Evolutionary conservation across 164 flowering plant species (phyloP).

Genomic region (Piper longum): DNA sequence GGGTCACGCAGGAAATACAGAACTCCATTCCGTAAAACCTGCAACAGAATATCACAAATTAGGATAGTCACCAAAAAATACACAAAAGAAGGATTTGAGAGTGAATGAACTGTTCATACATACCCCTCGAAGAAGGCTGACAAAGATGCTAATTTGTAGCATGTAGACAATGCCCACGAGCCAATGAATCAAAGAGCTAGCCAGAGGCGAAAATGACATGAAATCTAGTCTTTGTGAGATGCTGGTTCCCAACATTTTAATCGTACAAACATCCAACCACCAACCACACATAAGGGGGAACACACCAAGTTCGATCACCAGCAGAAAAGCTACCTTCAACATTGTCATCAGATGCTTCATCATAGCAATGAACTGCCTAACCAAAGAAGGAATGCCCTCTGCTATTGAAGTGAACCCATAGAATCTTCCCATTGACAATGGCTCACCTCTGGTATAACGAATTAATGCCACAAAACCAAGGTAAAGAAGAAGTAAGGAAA

Average conservation of each 20-base stretch:
- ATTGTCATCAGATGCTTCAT: slow-evolving; percentile 96
- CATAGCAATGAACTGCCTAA: slow-evolving; percentile 84
- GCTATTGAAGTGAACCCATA: slow-evolving; percentile 76
- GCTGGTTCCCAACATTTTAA: slow-evolving; percentile 87
- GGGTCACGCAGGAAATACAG: slow-evolving; percentile 95
- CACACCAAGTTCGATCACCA: slow-evolving; percentile 96
- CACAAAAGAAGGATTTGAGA: background rate
- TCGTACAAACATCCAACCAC: slow-evolving; percentile 98
- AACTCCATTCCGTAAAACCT: slow-evolving; percentile 94
- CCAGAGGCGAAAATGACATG: slow-evolving; percentile 76
- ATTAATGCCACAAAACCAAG: slow-evolving; percentile 68
- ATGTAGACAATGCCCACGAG: slow-evolving; percentile 91
- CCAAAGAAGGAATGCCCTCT: slow-evolving; percentile 76
- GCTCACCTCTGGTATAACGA: slow-evolving; percentile 82
- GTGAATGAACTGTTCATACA: background rate
- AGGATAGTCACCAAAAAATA: background rate
- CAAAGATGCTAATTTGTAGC: slow-evolving; percentile 96
- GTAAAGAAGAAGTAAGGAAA: slow-evolving; percentile 55
- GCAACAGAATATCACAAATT: slow-evolving; percentile 1
- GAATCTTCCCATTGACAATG: slow-evolving; percentile 74
- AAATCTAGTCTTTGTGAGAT: slow-evolving; percentile 80
- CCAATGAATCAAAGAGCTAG: slow-evolving; percentile 97
- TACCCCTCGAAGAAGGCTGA: slow-evolving; percentile 99
- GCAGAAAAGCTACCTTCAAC: slow-evolving; percentile 93
- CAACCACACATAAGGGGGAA: slow-evolving; percentile 98